Evolutionary conservation across 768 basidiomycete species (phyloP), one percentile per base, ranked within the genome.

Genomic region (Chalciporus piperatus): DNA sequence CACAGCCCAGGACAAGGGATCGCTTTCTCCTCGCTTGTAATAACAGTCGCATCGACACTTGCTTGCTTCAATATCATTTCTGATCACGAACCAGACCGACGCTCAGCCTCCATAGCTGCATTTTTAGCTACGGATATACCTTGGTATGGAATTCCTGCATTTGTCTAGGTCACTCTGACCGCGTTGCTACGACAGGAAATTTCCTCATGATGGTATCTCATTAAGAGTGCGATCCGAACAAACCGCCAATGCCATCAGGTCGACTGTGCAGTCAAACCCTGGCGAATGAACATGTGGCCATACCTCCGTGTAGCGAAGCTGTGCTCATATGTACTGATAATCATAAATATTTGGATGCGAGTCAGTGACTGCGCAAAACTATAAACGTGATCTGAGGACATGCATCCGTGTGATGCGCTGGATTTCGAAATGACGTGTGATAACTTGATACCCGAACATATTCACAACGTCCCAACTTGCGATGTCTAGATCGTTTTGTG

Each of bases 41-140:
- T 50, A 10, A 28, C 49, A 20, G 49, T 44, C 17, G 42, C 49
- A 30, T 50, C 42, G 7, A 50, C 49, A 4, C 49, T 50, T 12
- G 22, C 49, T 38, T 44, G 41, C 25, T 50, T 50, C 20, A 13
- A 50, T 9, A 12, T 50, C 19, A 9, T 44, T 38, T 50, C 49
- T 7, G 10, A 13, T 28, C 42, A 44, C 7, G 19, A 6, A 2
- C 19, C 23, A n/a, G 35, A 50, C n/a, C 42, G 40, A 37, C 49
- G 49, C 23, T 38, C 25, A 6, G 49, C 47, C 33, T n/a, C 25
- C 4, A 50, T 50, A 5, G 25, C 49, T 14, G 44, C 42, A 22
- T 50, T 50, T 20, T 37, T 50, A 30, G 49, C 49, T 25, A 50
- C 49, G 3, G 49, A 50, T 19, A 50, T 50, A 20, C 49, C 49